Percentiles rank a stretch among this genome's conserved stretches.
Conservation (phyloP, 768 basidiomycete genomes). For the Mycena vitilis region DNA sequence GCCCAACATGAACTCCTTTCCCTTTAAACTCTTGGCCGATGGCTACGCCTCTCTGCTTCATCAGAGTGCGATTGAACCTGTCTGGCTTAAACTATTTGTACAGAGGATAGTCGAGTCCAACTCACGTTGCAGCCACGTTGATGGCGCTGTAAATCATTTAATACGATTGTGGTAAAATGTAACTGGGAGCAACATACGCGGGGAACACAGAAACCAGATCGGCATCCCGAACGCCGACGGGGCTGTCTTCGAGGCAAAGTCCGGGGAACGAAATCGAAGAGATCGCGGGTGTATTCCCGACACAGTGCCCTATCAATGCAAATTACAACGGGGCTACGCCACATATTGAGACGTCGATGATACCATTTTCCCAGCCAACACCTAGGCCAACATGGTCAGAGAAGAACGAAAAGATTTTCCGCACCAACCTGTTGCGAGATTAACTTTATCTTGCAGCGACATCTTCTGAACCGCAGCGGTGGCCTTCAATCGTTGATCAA, state of each 20-base stretch:
- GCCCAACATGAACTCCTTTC: constrained; percentile 68
- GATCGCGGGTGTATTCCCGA: constrained; percentile 63
- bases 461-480: constrained; percentile 60
- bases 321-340: not conserved
- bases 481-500: constrained; percentile 49
- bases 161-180: too few relatives aligned
- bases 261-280: constrained; percentile 61
- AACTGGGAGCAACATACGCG: too few relatives aligned
- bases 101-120: not conserved
- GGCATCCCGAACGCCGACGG: constrained; percentile 61
- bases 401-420: constrained; percentile 10
- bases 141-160: too few relatives aligned
- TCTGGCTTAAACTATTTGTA: not conserved
- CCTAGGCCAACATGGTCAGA: constrained; percentile 38
- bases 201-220: constrained; percentile 63
- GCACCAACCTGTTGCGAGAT: constrained; percentile 61
- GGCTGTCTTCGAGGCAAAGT: constrained; percentile 63
- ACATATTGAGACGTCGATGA: not conserved
- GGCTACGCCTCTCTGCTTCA: constrained; percentile 64
- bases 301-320: constrained; percentile 50
- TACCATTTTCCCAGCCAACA: constrained; percentile 58
- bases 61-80: constrained; percentile 63
- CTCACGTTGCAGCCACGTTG: constrained; percentile 59
- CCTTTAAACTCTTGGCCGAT: constrained; percentile 71
- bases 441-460: constrained; percentile 67